phyloP scores from a whole-genome alignment of 768 basidiomycete species.

The Boletus edulis region DNA sequence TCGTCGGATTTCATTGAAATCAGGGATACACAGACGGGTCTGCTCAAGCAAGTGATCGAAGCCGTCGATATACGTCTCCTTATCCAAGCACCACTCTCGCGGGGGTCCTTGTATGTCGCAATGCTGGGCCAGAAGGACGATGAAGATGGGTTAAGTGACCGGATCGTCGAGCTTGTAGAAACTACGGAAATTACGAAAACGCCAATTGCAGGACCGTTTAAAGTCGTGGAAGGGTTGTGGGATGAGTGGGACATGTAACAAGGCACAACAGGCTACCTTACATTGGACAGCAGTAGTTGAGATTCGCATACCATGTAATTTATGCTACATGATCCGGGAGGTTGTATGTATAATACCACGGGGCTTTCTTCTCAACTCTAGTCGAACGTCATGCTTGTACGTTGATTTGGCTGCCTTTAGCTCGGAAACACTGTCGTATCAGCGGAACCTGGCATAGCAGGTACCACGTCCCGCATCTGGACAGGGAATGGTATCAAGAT shows the following conservation, averaged over 20 bases:
- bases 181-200: slow-evolving; percentile 56
- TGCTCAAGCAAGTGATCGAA: slow-evolving; percentile 82
- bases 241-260: slow-evolving; percentile 72
- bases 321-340: slow-evolving; percentile 11
- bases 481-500: slow-evolving; percentile 8
- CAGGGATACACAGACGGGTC: slow-evolving; percentile 58
- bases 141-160: slow-evolving; percentile 55
- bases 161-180: slow-evolving; percentile 65
- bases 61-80: slow-evolving; percentile 66
- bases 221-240: slow-evolving; percentile 41
- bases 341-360: slow-evolving; percentile 4
- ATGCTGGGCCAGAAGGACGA: slow-evolving; percentile 64
- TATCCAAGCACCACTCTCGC: slow-evolving; percentile 34
- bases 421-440: background rate
- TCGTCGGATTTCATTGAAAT: slow-evolving; percentile 76
- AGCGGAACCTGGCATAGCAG: background rate
- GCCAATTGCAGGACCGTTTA: slow-evolving; percentile 19
- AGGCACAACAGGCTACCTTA: background rate
- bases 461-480: background rate
- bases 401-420: too few species aligned
- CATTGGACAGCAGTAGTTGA: background rate
- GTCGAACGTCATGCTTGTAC: background rate
- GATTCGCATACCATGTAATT: slow-evolving; percentile 12
- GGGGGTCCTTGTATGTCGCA: slow-evolving; percentile 55
- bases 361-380: too few species aligned